Evolutionary conservation across 768 basidiomycete species (phyloP).

Genomic region (Dacryopinax spathularia): DNA sequence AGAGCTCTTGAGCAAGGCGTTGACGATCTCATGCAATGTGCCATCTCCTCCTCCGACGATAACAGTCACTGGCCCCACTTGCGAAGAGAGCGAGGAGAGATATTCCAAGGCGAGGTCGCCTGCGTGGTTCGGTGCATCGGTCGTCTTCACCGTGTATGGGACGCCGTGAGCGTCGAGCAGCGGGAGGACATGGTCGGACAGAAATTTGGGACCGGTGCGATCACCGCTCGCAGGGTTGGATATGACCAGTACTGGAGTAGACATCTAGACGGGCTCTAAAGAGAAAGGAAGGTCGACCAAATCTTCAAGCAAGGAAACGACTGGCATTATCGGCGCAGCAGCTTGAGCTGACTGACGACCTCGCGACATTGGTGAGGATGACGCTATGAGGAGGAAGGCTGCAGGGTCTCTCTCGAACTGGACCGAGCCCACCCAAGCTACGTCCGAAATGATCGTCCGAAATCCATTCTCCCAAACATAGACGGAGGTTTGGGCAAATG

Average conservation of each 20-base stretch:
- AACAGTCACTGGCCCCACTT: slow-evolving; percentile 27
- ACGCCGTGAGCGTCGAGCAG: slow-evolving; percentile 33
- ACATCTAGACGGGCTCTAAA: neutral
- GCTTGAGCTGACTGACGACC: too few relatives aligned
- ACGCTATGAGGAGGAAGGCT: too few relatives aligned
- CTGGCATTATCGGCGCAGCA: too few relatives aligned
- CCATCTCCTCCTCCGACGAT: slow-evolving; percentile 73
- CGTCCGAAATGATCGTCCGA: too few relatives aligned
- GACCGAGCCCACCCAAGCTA: too few relatives aligned
- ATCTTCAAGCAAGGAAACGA: too few relatives aligned
- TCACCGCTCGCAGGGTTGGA: slow-evolving; percentile 69
- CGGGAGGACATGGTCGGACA: slow-evolving; percentile 49
- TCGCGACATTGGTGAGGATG: too few relatives aligned
- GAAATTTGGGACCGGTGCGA: slow-evolving; percentile 39
- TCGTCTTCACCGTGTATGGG: slow-evolving; percentile 34
- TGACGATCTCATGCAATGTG: slow-evolving; percentile 79
- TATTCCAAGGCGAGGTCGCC: slow-evolving; percentile 21
- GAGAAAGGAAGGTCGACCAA: neutral
- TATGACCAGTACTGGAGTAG: slow-evolving; percentile 33
- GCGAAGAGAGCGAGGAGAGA: slow-evolving; percentile 27
- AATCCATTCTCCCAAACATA: too few relatives aligned
- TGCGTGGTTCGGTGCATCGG: slow-evolving; percentile 41
- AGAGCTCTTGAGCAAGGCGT: slow-evolving; percentile 30
- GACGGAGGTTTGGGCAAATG: too few relatives aligned
- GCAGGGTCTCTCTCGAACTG: too few relatives aligned